Conservation (phyloP, 2,329 filamentous ascomycete genomes). For the Teratosphaeria epicoccoides region DNA sequence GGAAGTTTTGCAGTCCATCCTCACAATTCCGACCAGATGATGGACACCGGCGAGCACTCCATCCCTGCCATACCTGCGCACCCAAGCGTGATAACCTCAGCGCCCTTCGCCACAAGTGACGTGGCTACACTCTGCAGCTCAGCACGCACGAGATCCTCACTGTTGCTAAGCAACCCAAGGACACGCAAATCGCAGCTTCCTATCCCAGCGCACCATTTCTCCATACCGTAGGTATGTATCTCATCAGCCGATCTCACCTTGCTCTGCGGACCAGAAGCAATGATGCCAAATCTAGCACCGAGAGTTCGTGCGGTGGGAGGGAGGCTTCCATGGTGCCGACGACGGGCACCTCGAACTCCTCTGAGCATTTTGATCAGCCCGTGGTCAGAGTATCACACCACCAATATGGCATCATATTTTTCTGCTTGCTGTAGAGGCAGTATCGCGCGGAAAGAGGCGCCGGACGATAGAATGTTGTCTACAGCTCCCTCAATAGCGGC, state of each 20-base stretch:
- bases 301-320: slow-evolving; percentile 40
- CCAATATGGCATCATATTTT: slow-evolving; percentile 37
- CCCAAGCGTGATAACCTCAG: slow-evolving; percentile 35
- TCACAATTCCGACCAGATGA: slow-evolving; percentile 35
- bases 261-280: slow-evolving; percentile 32
- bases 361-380: slow-evolving; percentile 38
- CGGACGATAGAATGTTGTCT: slow-evolving; percentile 42
- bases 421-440: slow-evolving; percentile 30
- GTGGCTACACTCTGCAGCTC: slow-evolving; percentile 31
- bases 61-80: slow-evolving; percentile 43
- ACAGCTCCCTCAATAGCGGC: slow-evolving; percentile 42
- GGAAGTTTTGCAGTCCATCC: slow-evolving; percentile 36
- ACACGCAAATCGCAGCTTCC: slow-evolving; percentile 34
- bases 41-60: slow-evolving; percentile 41
- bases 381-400: slow-evolving; percentile 42
- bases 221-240: slow-evolving; percentile 33
- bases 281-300: slow-evolving; percentile 37
- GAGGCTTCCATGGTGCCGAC: slow-evolving; percentile 44
- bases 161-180: slow-evolving; percentile 34
- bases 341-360: slow-evolving; percentile 35
- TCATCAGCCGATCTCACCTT: slow-evolving; percentile 32
- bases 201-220: slow-evolving; percentile 34
- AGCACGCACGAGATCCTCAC: slow-evolving; percentile 29
- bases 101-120: slow-evolving; percentile 32
- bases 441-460: slow-evolving; percentile 38